phyloP scores from a whole-genome alignment of 306 rosid species.

The Inga laurina region DNA sequence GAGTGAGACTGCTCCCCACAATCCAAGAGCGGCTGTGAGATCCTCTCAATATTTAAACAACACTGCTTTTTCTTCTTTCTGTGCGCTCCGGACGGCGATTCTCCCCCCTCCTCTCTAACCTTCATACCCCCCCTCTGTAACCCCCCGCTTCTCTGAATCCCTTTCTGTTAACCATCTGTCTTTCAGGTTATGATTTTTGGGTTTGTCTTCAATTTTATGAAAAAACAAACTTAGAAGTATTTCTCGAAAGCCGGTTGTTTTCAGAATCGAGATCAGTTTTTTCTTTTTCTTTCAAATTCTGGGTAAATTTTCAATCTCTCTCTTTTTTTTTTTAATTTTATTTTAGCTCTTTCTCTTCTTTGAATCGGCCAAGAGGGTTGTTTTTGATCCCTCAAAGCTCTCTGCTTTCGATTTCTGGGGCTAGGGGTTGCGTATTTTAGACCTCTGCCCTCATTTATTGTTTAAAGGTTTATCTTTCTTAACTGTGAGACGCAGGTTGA shows the following conservation, averaged over 20 bases:
- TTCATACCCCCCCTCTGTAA: slow-evolving; percentile 42
- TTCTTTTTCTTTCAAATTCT: neutral
- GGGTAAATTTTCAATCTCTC: neutral
- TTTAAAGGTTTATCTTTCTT: neutral
- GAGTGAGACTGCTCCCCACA: neutral
- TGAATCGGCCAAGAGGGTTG: slow-evolving; percentile 62
- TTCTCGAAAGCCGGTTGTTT: slow-evolving; percentile 86
- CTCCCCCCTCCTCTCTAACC: neutral
- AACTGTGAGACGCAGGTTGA: slow-evolving; percentile 43
- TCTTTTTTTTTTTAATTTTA: too few relatives aligned
- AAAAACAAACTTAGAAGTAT: slow-evolving; percentile 64
- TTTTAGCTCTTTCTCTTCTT: neutral
- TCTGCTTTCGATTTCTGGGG: slow-evolving; percentile 24
- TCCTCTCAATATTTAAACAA: slow-evolving; percentile 3
- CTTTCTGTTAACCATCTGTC: slow-evolving; percentile 99
- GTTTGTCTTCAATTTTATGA: slow-evolving; percentile 53
- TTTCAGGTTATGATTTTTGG: slow-evolving; percentile 71
- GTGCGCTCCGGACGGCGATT: neutral
- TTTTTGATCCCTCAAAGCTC: slow-evolving; percentile 69
- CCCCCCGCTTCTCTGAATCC: slow-evolving; percentile 97
- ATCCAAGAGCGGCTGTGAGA: slow-evolving; percentile 65
- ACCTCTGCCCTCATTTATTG: slow-evolving; percentile 54
- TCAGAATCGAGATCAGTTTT: slow-evolving; percentile 95
- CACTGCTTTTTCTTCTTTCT: neutral
- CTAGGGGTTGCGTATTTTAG: slow-evolving; percentile 79